These are phyloP conservation scores for Puccinia horiana DNA, from an alignment of 1,284 basidiomycete genomes.

Conservation along the genomic window DNA sequence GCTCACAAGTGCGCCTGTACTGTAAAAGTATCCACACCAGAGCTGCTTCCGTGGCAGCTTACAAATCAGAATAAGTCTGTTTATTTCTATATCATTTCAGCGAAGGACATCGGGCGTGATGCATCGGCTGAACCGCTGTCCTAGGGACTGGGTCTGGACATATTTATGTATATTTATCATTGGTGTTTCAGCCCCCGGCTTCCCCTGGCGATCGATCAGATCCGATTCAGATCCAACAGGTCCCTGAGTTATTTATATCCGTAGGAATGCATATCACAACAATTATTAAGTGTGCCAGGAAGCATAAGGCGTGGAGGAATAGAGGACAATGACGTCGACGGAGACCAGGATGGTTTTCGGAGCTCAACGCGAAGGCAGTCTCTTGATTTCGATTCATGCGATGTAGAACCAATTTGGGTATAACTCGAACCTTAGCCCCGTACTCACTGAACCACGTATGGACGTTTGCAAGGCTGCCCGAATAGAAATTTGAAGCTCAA, in stretches of 20 bases:
- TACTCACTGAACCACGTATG: neutral
- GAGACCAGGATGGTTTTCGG: neutral
- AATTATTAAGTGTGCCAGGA: neutral
- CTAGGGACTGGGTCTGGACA: neutral
- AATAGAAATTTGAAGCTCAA: neutral
- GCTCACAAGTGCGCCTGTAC: too few species aligned
- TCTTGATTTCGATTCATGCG: neutral
- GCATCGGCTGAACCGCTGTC: neutral
- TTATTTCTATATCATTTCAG: neutral
- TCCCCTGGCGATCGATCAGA: neutral
- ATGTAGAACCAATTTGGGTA: neutral
- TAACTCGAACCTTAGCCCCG: neutral
- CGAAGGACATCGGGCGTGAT: neutral
- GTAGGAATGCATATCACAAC: too few species aligned
- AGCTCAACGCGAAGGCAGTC: neutral
- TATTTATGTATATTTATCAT: too few species aligned
- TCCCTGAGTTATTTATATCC: too few species aligned
- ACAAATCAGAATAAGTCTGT: too few species aligned
- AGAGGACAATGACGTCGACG: conserved; percentile 3
- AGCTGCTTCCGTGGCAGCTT: neutral
- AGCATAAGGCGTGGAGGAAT: neutral
- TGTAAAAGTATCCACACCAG: neutral
- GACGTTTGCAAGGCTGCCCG: neutral
- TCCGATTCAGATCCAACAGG: neutral
- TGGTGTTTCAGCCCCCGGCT: too few species aligned